Percentiles rank a stretch among this genome's conserved stretches.
Evolutionary conservation across 2,329 filamentous ascomycete species (phyloP).

Genomic region (Cladosporium phlei): DNA sequence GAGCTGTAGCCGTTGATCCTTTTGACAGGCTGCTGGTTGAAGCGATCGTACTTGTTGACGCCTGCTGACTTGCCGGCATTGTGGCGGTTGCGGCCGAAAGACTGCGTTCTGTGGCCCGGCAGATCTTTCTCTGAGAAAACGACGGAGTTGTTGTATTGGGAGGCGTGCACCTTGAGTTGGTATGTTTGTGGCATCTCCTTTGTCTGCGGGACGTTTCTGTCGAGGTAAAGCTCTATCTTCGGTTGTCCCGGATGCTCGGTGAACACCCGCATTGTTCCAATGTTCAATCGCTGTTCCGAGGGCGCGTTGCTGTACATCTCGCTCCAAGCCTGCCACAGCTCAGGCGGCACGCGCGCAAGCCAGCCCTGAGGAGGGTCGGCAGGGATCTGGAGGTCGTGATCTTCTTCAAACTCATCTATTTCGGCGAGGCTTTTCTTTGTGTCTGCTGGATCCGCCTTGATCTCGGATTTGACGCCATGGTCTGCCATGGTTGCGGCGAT

Average conservation of each 20-base stretch:
- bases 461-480: constrained; percentile 22
- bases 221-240: constrained; percentile 58
- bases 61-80: constrained; percentile 19
- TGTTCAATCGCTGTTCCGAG: constrained; percentile 54
- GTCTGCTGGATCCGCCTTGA: constrained; percentile 21
- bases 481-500: constrained; percentile 11
- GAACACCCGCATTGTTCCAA: constrained; percentile 46
- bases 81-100: constrained; percentile 16
- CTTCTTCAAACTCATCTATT: constrained; percentile 32
- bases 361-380: constrained; percentile 41
- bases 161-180: constrained; percentile 65
- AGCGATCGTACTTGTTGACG: constrained; percentile 26
- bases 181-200: constrained; percentile 82
- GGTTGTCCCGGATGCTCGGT: constrained; percentile 39
- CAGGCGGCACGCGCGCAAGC: constrained; percentile 72
- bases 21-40: constrained; percentile 16
- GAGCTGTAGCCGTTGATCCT: constrained; percentile 28
- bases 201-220: constrained; percentile 61
- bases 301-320: constrained; percentile 66
- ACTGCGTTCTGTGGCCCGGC: constrained; percentile 49
- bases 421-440: constrained; percentile 13
- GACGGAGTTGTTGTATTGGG: constrained; percentile 75
- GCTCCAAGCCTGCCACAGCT: constrained; percentile 75
- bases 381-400: constrained; percentile 29
- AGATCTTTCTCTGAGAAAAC: constrained; percentile 93